These are phyloP conservation scores for Calonectria ilicicola DNA, from an alignment of 2,329 filamentous ascomycete species.

Conservation along the genomic window DNA sequence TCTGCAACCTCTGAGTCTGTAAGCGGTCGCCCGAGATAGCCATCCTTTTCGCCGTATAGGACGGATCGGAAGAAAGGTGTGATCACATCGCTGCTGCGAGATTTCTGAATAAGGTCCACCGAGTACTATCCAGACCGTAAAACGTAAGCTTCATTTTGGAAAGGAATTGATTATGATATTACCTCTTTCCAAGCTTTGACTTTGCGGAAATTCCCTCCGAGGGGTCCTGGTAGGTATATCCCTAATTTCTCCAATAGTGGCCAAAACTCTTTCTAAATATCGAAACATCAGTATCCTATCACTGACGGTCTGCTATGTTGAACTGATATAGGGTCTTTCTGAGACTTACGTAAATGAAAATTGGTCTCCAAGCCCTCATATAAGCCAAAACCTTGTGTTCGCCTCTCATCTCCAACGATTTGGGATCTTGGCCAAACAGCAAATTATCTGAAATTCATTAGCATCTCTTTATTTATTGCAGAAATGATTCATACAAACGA, in stretches of 20 bases:
- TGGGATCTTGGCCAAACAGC: not conserved
- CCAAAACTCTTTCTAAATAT: not conserved
- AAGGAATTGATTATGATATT: not conserved
- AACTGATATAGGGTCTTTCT: not conserved
- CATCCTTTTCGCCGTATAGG: not conserved
- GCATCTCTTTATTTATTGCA: rapidly evolving
- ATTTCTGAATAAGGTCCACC: not conserved
- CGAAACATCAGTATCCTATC: not conserved
- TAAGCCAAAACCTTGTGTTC: not conserved
- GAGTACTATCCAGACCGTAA: not conserved
- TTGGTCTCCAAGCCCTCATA: not conserved
- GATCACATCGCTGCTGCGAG: not conserved
- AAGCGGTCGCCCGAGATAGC: not conserved
- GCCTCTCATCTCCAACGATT: not conserved
- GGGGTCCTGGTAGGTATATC: not conserved
- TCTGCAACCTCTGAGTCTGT: not conserved
- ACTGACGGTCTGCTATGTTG: too few relatives aligned
- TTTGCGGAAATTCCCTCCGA: not conserved
- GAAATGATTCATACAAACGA: not conserved
- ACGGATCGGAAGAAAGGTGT: not conserved
- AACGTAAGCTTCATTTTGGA: not conserved
- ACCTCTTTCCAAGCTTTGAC: not conserved
- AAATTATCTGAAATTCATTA: not conserved
- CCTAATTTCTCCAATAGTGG: not conserved
- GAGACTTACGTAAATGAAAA: not conserved